phyloP scores from a whole-genome alignment of 1,284 basidiomycete genomes.

The Leucoagaricus sp. region DNA sequence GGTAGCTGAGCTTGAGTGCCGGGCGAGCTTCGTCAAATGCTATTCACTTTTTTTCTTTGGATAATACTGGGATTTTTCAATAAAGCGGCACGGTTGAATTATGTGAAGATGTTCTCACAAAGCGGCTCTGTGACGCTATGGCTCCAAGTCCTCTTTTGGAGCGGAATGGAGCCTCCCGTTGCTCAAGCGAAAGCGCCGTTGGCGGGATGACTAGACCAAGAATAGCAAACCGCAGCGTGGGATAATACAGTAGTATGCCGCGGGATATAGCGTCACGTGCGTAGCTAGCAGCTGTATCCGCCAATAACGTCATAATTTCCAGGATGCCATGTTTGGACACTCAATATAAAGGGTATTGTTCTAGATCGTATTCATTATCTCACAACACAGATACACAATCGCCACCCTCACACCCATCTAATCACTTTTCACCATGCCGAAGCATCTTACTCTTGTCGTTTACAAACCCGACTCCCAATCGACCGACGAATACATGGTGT shows the following conservation, averaged over 20 bases:
- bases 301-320: slow-evolving; percentile 12
- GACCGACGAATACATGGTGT: slow-evolving; percentile 69
- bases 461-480: slow-evolving; percentile 75
- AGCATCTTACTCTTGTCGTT: slow-evolving; percentile 63
- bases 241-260: background rate
- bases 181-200: background rate
- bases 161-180: slow-evolving; percentile 1
- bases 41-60: background rate
- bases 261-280: slow-evolving; percentile 1
- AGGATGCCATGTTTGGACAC: background rate
- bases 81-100: background rate
- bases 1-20: slow-evolving; percentile 1
- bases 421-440: slow-evolving; percentile 42
- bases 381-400: slow-evolving; percentile 1
- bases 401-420: slow-evolving; percentile 16
- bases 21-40: background rate
- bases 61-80: background rate
- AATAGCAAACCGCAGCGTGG: slow-evolving; percentile 1
- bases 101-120: background rate
- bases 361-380: slow-evolving; percentile 6
- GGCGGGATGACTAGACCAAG: background rate
- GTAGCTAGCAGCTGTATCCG: background rate
- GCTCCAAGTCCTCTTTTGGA: background rate
- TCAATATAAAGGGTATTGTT: slow-evolving; percentile 12
- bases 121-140: background rate